Base-by-base conservation (phyloP, 106 monocot genomes). In the Acanthochlamys bracteata region DNA sequence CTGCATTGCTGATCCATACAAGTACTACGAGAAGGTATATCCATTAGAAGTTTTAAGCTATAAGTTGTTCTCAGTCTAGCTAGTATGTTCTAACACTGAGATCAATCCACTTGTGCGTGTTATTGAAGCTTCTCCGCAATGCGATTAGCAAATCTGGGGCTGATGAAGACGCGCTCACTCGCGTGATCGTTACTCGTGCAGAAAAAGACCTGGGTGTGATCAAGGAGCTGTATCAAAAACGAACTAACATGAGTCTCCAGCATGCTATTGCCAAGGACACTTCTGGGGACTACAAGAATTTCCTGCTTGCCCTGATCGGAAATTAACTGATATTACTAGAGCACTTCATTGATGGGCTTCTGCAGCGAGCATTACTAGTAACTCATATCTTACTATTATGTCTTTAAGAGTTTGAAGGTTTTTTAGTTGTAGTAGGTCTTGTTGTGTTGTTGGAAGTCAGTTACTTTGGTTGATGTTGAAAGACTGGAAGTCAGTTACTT, bases 1-100 rank as follows among this genome's bases (percentile, higher is more conserved):
- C 7, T 98, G 91, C 76, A 79, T 83, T 60, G 45, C 45, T 27
- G 64, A 61, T n/a, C 80, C 88, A 41, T 73, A 72, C 16, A 83
- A 83, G 26, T 98, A 98, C 69, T 85, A 78, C 51, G 88, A 79
- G 69, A 91, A 98, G 83, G 96, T 98, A 43, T 45, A 45, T 45
- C n/a, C n/a, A 45, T 13, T 45, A 45, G 13, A 45, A 7, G 43
- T 45, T 45, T 13, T 45, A 7, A 45, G 13, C 13, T n/a, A n/a
- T n/a, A n/a, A n/a, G n/a, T n/a, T n/a, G n/a, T n/a, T n/a, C 45
- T 46, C 14, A 46, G 45, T 46, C 14, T 46, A 14, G 14, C 13
- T 45, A 9, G 43, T 45, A 9, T 45, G 43, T 45, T 56, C 26
- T n/a, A 14, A 61, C 57, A 20, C 24, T 46, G 41, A 53, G 15